Evolutionary conservation across 805 yeast genomes (phyloP), one percentile per base, ranked within the genome.

Genomic region (Sporopachydermia lactativora): DNA sequence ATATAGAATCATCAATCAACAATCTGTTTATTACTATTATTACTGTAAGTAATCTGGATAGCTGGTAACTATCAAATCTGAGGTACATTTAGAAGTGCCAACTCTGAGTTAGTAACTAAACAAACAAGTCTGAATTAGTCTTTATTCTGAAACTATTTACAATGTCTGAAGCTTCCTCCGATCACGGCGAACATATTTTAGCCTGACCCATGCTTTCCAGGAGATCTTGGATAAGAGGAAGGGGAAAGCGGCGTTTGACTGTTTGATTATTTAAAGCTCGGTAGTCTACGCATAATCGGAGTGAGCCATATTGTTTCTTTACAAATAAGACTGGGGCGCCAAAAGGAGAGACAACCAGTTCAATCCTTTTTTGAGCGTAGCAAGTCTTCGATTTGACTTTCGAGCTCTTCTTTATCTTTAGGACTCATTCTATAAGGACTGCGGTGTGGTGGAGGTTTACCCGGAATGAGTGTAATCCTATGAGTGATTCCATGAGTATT

Each of bases 261-360:
- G 52, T 51, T 19, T 34, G 36, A 3, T 28, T 18, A 31, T 51
- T 50, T 15, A 48, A 39, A 8, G 19, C 34, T 17, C 53, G 5
- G 19, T 36, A 51, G 39, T 51, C 55, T 2, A 45, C 38, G 24
- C 50, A 46, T 38, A 51, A 35, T n/a, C 52, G 39, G 15, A 45
- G 2, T 5, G 36, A 16, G 14, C 45, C 44, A 39, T 48, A 48
- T 34, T 48, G 45, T 42, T 47, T 47, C 35, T 44, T 44, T 3
- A 48, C 51, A 15, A 48, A 48, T 19, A 46, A 18, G 4, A 48
- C 41, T 3, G 51, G 50, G 11, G 41, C 38, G 4, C 41, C 43
- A 14, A 37, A 48, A 2, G 47, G 48, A 18, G 41, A 35, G 50
- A 41, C 5, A 19, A 15, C 11, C 15, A 15, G 17, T 47, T 43